Base-by-base conservation (phyloP, 2,329 filamentous ascomycete species). In the Epichloe aotearoae region DNA sequence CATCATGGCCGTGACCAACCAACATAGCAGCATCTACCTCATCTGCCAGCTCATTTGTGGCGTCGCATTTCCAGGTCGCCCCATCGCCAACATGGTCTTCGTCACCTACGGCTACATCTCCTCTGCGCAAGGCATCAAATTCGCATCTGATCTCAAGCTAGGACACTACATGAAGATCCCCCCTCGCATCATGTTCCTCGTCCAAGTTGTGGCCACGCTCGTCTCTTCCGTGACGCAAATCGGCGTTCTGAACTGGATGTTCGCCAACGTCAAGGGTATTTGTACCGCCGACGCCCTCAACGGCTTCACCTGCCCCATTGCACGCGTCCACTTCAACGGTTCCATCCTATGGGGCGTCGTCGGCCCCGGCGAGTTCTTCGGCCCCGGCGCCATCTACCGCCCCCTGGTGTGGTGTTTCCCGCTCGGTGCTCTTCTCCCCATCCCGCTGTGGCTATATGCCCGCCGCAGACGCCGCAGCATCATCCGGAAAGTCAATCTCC, bases 11-110 rank as follows among this genome's bases (percentile, higher is more conserved):
- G 88, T 94, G 57, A 94, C 88, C 10, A 94, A 93, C 64, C 87
- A 91, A 63, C 86, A 93, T 65, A 88, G 82, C 66, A 88, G 83
- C 64, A 87, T 91, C 57, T 93, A 91, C 64, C 76, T 93, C 37
- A 86, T 93, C 59, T 91, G 87, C 64, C 88, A 93, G 66, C 76
- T 94, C 52, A 83, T 93, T 56, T 91, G 86, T 55, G 88, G 88
- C 50, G 82, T 79, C 47, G 74, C 88, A 15, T 94, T 94, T 63
- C 88, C 88, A 1, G 88, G 88, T 30, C 83, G 85, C 1, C 88
- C 88, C 1, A 86, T 94, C 11, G 88, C 88, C 47, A 93, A 94
- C 66, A 94, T 94, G 88, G 86, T 94, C 37, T 95, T 94, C 60
- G 87, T 91, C 46, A 93, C 87, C 0, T 95, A 93, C 63, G 88